Evolutionary conservation across 2,329 filamentous ascomycete genomes (phyloP), one percentile per base, ranked within the genome.

Genomic region (Fonsecaea erecta): DNA sequence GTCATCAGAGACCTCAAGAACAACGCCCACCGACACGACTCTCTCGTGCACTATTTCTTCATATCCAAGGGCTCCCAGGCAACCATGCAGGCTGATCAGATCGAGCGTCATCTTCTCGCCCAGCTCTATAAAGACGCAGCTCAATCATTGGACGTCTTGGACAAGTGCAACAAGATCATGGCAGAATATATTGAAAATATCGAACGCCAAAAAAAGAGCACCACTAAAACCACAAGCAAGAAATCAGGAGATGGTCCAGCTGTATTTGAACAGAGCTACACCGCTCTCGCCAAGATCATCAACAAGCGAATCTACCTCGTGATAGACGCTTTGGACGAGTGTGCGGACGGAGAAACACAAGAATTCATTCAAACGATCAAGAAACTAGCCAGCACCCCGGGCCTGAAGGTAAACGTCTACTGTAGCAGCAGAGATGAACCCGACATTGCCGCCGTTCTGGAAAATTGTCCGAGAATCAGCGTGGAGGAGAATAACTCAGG

Each of bases 361-460:
- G 43, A 48, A 48, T 48, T 48, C 43, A 48, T 48, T 18, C 43
- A 48, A 11, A 48, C 43, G 21, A 48, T 48, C 43, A 48, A 48
- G 43, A 48, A 48, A 21, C 9, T 48, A 21, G 43, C 43, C 18
- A 24, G 43, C 11, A 48, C 43, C 9, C 43, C 3, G 18, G 43
- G 43, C 18, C 12, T 48, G 43, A 48, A 48, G 43, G 8, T 48
- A 5, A 48, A 48, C 9, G 11, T 48, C 43, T 48, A 24, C 18
- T 24, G 18, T 12, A 48, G 43, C 43, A 48, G 43, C 43, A 48
- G 43, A 48, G 43, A 48, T 12, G 43, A 48, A 48, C 43, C 43
- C 24, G 43, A 48, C n/a, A 48, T 48, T 11, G 7, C 18, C 3
- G 43, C 43, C 11, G 18, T 24, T 3, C 18, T 48, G 8, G 43